Percentiles rank a stretch among this genome's conserved stretches.
phyloP scores from a whole-genome alignment of 768 basidiomycete genomes.

The Rhizopogon sp. region DNA sequence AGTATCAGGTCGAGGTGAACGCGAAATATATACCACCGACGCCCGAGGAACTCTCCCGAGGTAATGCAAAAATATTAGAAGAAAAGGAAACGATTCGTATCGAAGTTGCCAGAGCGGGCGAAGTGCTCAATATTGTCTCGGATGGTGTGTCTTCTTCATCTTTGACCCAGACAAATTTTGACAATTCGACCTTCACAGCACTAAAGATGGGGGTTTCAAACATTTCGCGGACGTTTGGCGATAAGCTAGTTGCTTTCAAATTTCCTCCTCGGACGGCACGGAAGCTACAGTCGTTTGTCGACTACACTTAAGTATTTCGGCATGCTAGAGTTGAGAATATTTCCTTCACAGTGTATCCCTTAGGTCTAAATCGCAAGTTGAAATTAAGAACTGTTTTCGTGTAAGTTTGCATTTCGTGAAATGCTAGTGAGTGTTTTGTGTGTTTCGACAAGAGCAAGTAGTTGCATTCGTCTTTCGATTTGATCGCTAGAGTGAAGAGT shows the following conservation, averaged over 20 bases:
- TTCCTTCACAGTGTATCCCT: too few species aligned
- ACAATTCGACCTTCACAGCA: constrained; percentile 31
- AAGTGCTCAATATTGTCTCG: constrained; percentile 45
- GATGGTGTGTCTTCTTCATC: constrained; percentile 46
- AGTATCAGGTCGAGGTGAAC: constrained; percentile 51
- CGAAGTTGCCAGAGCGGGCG: constrained; percentile 53
- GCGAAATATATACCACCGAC: constrained; percentile 33
- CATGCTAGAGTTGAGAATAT: background rate
- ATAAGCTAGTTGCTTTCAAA: constrained; percentile 70
- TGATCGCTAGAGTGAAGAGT: too few species aligned
- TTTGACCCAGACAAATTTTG: background rate
- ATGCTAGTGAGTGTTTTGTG: too few species aligned
- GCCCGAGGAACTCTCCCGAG: constrained; percentile 24
- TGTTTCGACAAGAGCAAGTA: too few species aligned
- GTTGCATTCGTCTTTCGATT: too few species aligned
- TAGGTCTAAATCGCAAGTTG: too few species aligned
- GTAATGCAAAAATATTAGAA: constrained; percentile 28
- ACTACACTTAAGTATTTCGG: constrained; percentile 41
- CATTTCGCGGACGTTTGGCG: constrained; percentile 69
- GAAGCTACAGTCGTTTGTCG: constrained; percentile 68
- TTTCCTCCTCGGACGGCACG: constrained; percentile 65
- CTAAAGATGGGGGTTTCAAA: constrained; percentile 62
- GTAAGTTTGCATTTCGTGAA: too few species aligned
- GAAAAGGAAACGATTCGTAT: constrained; percentile 34
- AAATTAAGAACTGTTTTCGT: too few species aligned